Conservation (phyloP, 129 eudicot genomes). For the Flaveria robusta region DNA sequence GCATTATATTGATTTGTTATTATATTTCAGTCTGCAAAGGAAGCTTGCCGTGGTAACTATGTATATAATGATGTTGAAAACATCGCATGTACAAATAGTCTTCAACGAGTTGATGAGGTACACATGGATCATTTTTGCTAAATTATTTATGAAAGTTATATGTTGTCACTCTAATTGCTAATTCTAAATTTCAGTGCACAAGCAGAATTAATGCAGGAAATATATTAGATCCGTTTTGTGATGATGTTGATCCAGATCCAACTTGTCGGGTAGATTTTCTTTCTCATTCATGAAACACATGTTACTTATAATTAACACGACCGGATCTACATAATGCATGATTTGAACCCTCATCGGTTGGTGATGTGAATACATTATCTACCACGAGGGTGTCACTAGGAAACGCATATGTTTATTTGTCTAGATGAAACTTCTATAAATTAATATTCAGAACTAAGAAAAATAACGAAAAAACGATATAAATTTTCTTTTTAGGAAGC, state of each 20-base stretch:
- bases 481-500: constrained; percentile 16
- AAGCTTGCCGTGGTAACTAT: constrained; percentile 38
- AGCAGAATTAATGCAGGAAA: constrained; percentile 21
- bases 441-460: no score
- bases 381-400: no score
- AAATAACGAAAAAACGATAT: no score
- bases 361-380: no score
- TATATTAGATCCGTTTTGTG: constrained; percentile 35
- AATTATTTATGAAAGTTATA: neutral
- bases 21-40: constrained; percentile 30
- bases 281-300: neutral
- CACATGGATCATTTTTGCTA: neutral
- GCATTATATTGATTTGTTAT: neutral
- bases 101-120: constrained; percentile 42
- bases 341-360: no score
- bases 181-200: constrained; percentile 29
- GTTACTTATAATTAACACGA: no score
- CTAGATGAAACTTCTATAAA: no score
- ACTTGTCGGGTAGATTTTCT: constrained; percentile 30
- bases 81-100: constrained; percentile 22
- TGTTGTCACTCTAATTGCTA: neutral
- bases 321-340: no score
- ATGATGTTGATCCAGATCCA: constrained; percentile 26
- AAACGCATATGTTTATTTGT: no score
- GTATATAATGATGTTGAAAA: constrained; percentile 25